A percentile compares a stretch with the other conserved stretches of the same genome.
Conservation (phyloP, 768 basidiomycete genomes). For the Collybia sordida region DNA sequence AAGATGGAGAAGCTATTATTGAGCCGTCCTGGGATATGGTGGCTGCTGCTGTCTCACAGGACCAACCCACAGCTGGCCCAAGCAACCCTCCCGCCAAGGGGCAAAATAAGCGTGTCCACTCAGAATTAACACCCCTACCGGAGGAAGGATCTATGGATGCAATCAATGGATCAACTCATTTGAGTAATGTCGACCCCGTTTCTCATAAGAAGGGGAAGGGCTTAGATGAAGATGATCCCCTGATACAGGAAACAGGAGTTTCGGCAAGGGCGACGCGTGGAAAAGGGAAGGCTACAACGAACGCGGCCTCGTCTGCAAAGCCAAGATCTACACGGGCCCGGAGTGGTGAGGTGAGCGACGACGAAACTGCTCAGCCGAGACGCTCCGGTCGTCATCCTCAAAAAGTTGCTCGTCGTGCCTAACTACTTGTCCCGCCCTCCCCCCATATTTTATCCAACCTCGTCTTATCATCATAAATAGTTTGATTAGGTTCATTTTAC, state of each 20-base stretch:
- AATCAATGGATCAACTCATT: constrained; percentile 9
- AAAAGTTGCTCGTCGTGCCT: constrained; percentile 24
- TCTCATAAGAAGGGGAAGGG: constrained; percentile 7
- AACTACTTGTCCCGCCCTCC: not conserved
- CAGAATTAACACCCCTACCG: constrained; percentile 42
- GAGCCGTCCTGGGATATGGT: constrained; percentile 64
- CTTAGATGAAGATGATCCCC: constrained; percentile 8
- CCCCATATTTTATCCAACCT: not conserved
- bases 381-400: constrained; percentile 34
- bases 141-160: constrained; percentile 28
- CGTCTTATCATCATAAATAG: not conserved
- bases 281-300: constrained; percentile 9
- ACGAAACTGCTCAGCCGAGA: constrained; percentile 22
- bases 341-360: constrained; percentile 14
- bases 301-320: constrained; percentile 5
- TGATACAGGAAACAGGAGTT: not conserved
- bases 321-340: constrained; percentile 6
- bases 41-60: constrained; percentile 31
- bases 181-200: constrained; percentile 1
- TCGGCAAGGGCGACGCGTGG: constrained; percentile 12
- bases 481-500: not conserved
- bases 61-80: constrained; percentile 17
- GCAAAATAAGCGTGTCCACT: constrained; percentile 39
- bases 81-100: constrained; percentile 20
- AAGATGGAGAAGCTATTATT: constrained; percentile 34